phyloP scores from a whole-genome alignment of 768 basidiomycete species.

The Boletus huronensis region DNA sequence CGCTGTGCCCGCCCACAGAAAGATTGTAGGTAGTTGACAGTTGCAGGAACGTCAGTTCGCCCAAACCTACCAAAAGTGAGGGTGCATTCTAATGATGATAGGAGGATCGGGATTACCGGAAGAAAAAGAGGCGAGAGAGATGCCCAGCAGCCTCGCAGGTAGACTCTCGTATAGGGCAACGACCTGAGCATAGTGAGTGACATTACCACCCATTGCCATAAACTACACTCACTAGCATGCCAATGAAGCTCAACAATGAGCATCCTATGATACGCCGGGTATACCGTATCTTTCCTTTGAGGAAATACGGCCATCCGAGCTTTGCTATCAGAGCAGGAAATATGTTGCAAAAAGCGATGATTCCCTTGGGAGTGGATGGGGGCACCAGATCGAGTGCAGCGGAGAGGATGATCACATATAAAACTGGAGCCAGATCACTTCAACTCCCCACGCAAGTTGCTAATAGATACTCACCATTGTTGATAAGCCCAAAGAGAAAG shows the following conservation, averaged over 20 bases:
- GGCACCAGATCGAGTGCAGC: slow-evolving; percentile 95
- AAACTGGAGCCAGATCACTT: slow-evolving; percentile 43
- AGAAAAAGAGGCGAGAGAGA: slow-evolving; percentile 80
- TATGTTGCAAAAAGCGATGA: slow-evolving; percentile 95
- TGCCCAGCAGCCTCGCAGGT: slow-evolving; percentile 71
- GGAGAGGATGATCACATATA: slow-evolving; percentile 95
- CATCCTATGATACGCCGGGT: slow-evolving; percentile 70
- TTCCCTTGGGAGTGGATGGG: slow-evolving; percentile 87
- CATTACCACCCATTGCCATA: neutral
- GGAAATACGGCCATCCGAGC: slow-evolving; percentile 87
- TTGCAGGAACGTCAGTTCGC: slow-evolving; percentile 93
- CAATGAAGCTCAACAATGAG: slow-evolving; percentile 66
- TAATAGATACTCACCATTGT: slow-evolving; percentile 60
- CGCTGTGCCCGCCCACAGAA: slow-evolving; percentile 69
- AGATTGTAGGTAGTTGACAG: slow-evolving; percentile 80
- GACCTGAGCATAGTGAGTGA: slow-evolving; percentile 44
- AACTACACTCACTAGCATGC: slow-evolving; percentile 73
- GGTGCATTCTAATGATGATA: neutral
- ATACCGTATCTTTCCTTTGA: slow-evolving; percentile 86
- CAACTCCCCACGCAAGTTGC: neutral
- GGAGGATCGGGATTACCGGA: slow-evolving; percentile 50
- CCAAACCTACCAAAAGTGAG: slow-evolving; percentile 58
- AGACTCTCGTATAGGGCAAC: slow-evolving; percentile 71
- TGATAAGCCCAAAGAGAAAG: slow-evolving; percentile 89
- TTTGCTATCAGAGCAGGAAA: slow-evolving; percentile 84